Evolutionary conservation across 2,329 filamentous ascomycete species (phyloP).

Genomic region (Phaeomoniella chlamydospora): DNA sequence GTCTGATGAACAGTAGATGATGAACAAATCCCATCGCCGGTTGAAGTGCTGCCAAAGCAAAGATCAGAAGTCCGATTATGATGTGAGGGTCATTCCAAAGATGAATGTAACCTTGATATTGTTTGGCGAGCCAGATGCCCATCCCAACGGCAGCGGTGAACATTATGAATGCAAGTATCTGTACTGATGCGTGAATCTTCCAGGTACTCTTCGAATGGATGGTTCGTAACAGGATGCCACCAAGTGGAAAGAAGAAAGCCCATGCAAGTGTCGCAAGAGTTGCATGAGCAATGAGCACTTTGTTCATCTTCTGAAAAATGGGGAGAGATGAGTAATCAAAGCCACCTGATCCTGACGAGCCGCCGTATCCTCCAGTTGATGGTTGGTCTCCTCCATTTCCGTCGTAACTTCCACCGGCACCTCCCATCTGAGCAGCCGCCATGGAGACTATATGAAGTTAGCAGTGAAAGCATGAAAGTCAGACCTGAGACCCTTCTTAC

Average conservation of each 20-base stretch:
- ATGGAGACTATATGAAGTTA: neutral
- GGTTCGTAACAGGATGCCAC: slow-evolving; percentile 12
- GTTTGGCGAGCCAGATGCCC: slow-evolving; percentile 15
- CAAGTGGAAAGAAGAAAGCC: slow-evolving; percentile 13
- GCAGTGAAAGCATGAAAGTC: too few relatives aligned
- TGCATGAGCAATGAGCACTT: slow-evolving; percentile 12
- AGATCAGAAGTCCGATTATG: slow-evolving; percentile 14
- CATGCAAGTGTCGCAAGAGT: slow-evolving; percentile 14
- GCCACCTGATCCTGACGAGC: neutral
- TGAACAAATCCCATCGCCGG: slow-evolving; percentile 15
- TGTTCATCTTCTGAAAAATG: slow-evolving; percentile 2
- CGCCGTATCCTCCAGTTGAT: neutral
- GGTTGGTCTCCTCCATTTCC: neutral
- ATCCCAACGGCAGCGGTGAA: slow-evolving; percentile 15
- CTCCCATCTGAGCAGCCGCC: neutral
- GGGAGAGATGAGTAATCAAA: neutral
- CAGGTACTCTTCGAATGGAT: slow-evolving; percentile 8
- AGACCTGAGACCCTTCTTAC: too few relatives aligned
- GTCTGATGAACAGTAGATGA: slow-evolving; percentile 13
- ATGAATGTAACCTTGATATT: slow-evolving; percentile 7
- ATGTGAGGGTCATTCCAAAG: slow-evolving; percentile 14
- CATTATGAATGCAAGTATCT: slow-evolving; percentile 13
- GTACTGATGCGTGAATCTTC: slow-evolving; percentile 12
- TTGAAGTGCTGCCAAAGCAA: slow-evolving; percentile 15
- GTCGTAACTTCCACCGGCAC: neutral